A percentile compares a stretch with the other conserved stretches of the same genome.
These are phyloP conservation scores for Vigna mungo DNA, from an alignment of 306 rosid genomes.

Conservation along the genomic window DNA sequence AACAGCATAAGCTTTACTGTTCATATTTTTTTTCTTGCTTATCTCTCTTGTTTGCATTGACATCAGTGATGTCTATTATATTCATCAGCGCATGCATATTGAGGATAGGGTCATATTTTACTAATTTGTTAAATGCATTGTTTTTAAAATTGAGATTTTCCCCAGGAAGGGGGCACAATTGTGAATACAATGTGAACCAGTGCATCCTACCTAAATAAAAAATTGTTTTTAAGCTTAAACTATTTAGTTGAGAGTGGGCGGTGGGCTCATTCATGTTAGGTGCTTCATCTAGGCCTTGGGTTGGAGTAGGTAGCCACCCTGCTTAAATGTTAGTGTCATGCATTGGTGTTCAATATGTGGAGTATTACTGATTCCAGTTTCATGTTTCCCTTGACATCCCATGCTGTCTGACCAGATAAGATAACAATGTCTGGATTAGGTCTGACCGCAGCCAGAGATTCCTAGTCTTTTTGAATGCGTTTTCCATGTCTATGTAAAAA, in stretches of 20 bases:
- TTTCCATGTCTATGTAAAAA: constrained; percentile 13
- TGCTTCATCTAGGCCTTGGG: background rate
- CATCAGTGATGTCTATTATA: too few species aligned
- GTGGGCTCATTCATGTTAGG: background rate
- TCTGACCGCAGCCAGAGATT: background rate
- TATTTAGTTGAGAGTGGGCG: background rate
- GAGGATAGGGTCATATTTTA: too few species aligned
- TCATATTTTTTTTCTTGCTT: background rate
- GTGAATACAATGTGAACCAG: too few species aligned
- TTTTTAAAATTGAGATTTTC: too few species aligned
- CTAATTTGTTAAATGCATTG: too few species aligned
- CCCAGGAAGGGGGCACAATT: too few species aligned
- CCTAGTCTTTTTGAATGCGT: background rate
- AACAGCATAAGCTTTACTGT: background rate
- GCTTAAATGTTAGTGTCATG: background rate
- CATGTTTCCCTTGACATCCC: background rate
- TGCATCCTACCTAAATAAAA: background rate
- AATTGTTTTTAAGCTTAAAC: background rate
- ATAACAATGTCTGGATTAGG: background rate
- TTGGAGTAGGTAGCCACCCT: background rate
- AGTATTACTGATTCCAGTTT: background rate
- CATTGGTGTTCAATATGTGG: background rate
- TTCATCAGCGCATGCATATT: too few species aligned
- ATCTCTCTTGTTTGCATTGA: background rate
- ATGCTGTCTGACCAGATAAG: background rate